Conservation (phyloP, 805 yeast genomes). For the Candida vaughaniae region DNA sequence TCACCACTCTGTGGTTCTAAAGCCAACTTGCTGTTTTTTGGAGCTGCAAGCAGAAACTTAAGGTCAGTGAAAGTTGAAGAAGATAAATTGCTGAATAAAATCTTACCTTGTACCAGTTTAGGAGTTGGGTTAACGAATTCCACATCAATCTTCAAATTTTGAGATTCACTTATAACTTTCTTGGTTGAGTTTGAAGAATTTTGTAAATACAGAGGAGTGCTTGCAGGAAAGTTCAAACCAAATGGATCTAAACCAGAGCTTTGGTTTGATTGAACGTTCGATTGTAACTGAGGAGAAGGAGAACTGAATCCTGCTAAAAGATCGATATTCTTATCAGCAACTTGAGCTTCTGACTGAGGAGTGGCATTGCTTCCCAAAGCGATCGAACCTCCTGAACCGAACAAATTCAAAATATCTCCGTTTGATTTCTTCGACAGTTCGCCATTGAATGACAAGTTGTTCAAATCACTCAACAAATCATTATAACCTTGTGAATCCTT, state of each 20-base stretch:
- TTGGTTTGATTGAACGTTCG: constrained; percentile 12
- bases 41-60: constrained; percentile 67
- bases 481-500: constrained; percentile 46
- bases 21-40: constrained; percentile 56
- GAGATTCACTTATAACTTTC: constrained; percentile 41
- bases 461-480: constrained; percentile 73
- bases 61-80: constrained; percentile 47
- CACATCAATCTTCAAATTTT: constrained; percentile 49
- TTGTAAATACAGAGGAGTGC: constrained; percentile 29
- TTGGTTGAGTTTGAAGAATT: constrained; percentile 9
- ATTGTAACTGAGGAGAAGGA: constrained; percentile 39
- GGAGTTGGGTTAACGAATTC: constrained; percentile 34
- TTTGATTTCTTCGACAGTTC: constrained; percentile 11
- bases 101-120: constrained; percentile 40
- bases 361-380: constrained; percentile 26
- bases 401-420: constrained; percentile 33
- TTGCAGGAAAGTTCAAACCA: constrained; percentile 36
- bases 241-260: constrained; percentile 36
- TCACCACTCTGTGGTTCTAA: constrained; percentile 64
- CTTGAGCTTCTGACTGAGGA: constrained; percentile 10
- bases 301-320: constrained; percentile 38
- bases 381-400: constrained; percentile 55
- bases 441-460: constrained; percentile 56
- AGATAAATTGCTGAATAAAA: constrained; percentile 52
- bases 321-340: constrained; percentile 17